Conservation (phyloP, 2,329 filamentous ascomycete genomes). For the Pyricularia pennisetigena region DNA sequence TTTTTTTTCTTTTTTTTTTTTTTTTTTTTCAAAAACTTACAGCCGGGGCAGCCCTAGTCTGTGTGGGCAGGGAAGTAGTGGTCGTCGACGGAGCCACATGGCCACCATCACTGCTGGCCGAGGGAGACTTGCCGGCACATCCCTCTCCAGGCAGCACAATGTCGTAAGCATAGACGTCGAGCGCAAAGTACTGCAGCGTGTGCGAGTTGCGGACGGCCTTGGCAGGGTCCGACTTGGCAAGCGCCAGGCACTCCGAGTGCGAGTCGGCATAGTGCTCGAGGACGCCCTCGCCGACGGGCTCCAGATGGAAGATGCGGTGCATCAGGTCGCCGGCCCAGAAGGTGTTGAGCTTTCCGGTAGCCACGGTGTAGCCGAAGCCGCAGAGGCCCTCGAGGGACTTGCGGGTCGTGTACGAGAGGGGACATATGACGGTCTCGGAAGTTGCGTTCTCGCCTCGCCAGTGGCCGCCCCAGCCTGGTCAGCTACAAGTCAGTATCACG, state of each 20-base stretch:
- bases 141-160: conserved; percentile 53
- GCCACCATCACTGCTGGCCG: neutral
- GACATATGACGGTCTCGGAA: conserved; percentile 60
- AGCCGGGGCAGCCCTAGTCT: conserved; percentile 34
- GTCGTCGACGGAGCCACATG: neutral
- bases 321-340: conserved; percentile 60
- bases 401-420: conserved; percentile 48
- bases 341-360: conserved; percentile 42
- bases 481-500: neutral
- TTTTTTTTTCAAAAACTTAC: conserved; percentile 18
- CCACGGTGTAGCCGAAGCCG: conserved; percentile 51
- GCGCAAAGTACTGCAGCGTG: conserved; percentile 57
- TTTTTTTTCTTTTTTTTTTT: too few species aligned
- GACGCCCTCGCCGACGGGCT: conserved; percentile 45
- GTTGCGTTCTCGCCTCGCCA: conserved; percentile 57
- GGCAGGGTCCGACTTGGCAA: conserved; percentile 36
- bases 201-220: conserved; percentile 48
- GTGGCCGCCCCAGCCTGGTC: conserved; percentile 54
- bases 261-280: conserved; percentile 54
- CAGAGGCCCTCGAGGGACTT: conserved; percentile 50
- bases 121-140: conserved; percentile 37
- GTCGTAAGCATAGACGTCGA: conserved; percentile 57
- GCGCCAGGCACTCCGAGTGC: conserved; percentile 42
- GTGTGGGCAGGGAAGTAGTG: conserved; percentile 6
- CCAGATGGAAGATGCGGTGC: conserved; percentile 56